Percentiles rank a stretch among this genome's conserved stretches.
Conservation (phyloP, 305 asterid genomes). For the Ilex paraguariensis region DNA sequence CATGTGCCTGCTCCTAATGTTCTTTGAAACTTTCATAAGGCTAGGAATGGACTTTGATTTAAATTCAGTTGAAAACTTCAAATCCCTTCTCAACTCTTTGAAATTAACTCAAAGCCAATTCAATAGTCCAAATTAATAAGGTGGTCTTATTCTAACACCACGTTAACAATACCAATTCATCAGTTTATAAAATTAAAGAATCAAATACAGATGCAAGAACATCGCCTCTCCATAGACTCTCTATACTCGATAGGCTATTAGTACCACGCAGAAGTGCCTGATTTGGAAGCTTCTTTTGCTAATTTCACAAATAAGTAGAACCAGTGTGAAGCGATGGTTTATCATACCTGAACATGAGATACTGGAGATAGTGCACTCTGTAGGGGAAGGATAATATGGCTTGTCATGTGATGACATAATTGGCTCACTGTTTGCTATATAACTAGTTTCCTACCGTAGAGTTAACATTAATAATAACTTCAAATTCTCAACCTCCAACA, state of each 20-base stretch:
- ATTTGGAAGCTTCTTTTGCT: too few relatives aligned
- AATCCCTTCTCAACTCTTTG: too few relatives aligned
- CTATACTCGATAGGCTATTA: not conserved
- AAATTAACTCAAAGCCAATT: too few relatives aligned
- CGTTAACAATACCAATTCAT: too few relatives aligned
- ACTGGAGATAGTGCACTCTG: not conserved
- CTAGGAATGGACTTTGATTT: too few relatives aligned
- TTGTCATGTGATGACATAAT: not conserved
- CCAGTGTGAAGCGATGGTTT: not conserved
- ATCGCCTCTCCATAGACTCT: not conserved
- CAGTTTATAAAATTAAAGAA: too few relatives aligned
- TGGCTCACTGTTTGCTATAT: not conserved
- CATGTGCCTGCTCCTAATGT: too few relatives aligned
- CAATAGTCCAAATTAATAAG: not conserved
- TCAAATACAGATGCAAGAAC: not conserved
- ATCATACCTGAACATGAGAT: not conserved
- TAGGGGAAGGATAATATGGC: not conserved
- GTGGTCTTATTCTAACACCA: too few relatives aligned
- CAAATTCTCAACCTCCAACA: not conserved
- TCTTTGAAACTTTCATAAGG: too few relatives aligned
- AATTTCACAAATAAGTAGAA: too few relatives aligned
- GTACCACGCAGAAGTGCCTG: too few relatives aligned
- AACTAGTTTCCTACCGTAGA: not conserved
- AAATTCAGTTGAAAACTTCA: too few relatives aligned
- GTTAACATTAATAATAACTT: not conserved